These are phyloP conservation scores for Erodium texanum DNA, from an alignment of 441 rosid genomes.

Conservation along the genomic window DNA sequence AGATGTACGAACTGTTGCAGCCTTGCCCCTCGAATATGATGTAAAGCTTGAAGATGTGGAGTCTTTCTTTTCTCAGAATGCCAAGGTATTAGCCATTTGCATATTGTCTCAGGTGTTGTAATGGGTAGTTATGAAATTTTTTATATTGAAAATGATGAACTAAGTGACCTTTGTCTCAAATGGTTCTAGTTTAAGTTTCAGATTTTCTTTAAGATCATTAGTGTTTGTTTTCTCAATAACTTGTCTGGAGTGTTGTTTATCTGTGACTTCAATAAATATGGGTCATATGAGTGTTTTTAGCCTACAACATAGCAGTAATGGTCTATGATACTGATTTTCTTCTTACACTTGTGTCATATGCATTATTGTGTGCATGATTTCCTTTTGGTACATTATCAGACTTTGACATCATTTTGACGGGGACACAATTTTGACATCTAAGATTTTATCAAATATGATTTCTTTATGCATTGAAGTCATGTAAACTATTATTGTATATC, in stretches of 20 bases:
- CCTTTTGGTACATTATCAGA: neutral
- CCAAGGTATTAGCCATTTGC: slow-evolving; percentile 26
- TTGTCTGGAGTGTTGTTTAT: neutral
- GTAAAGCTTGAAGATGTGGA: slow-evolving; percentile 37
- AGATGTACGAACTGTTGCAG: slow-evolving; percentile 41
- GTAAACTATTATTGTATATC: neutral
- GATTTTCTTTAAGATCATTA: no score
- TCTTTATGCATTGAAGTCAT: neutral
- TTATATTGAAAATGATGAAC: no score
- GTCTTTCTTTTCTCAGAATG: slow-evolving; percentile 34
- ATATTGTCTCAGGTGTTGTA: neutral
- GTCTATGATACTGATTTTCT: neutral
- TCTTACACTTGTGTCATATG: neutral
- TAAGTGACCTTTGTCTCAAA: no score
- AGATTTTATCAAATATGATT: neutral
- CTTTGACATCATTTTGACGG: neutral
- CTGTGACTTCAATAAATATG: neutral
- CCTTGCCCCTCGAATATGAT: slow-evolving; percentile 39
- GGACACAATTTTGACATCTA: neutral
- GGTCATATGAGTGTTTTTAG: neutral
- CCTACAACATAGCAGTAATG: neutral
- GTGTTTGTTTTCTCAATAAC: neutral
- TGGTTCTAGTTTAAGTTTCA: no score
- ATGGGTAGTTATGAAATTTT: neutral
- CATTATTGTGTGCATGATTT: neutral